Conservation (phyloP, 208 protist species). For the Sergeia podlipaevii region DNA sequence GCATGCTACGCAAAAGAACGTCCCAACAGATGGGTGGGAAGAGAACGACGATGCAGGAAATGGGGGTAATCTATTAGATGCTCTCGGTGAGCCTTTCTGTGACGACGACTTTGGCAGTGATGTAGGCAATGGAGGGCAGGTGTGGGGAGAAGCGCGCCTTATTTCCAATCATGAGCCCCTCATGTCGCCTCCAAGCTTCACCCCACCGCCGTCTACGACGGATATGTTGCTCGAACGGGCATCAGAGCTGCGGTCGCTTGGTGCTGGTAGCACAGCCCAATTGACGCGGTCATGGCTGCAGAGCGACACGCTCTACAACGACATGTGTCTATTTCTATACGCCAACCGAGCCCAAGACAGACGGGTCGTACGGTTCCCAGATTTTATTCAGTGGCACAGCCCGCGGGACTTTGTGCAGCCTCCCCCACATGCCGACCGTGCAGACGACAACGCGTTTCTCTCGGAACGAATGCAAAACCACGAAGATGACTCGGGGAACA, state of each 20-base stretch:
- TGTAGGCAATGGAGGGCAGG: slow-evolving; percentile 1
- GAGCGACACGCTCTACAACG: slow-evolving; percentile 66
- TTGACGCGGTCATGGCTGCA: slow-evolving; percentile 43
- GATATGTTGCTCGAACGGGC: slow-evolving; percentile 59
- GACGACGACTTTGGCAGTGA: slow-evolving; percentile 13
- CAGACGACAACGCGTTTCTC: slow-evolving; percentile 48
- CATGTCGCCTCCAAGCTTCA: slow-evolving; percentile 46
- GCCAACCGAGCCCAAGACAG: slow-evolving; percentile 61
- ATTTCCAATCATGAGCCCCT: slow-evolving; percentile 66
- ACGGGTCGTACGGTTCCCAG: slow-evolving; percentile 74
- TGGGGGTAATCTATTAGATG: no score
- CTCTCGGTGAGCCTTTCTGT: no score
- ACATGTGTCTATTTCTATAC: slow-evolving; percentile 88
- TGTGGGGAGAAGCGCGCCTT: slow-evolving; percentile 6
- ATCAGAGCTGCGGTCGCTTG: slow-evolving; percentile 36
- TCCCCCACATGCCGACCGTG: not conserved
- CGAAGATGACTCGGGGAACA: slow-evolving; percentile 1
- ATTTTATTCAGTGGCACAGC: slow-evolving; percentile 89
- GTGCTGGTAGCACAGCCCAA: slow-evolving; percentile 24
- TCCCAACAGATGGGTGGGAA: slow-evolving; percentile 21
- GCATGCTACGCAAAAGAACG: not conserved
- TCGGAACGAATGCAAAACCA: slow-evolving; percentile 65
- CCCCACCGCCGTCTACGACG: slow-evolving; percentile 48
- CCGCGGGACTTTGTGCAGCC: slow-evolving; percentile 65
- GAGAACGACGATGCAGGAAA: no score